phyloP scores from a whole-genome alignment of 805 yeast genomes.

The Nakazawaea molendinolei region DNA sequence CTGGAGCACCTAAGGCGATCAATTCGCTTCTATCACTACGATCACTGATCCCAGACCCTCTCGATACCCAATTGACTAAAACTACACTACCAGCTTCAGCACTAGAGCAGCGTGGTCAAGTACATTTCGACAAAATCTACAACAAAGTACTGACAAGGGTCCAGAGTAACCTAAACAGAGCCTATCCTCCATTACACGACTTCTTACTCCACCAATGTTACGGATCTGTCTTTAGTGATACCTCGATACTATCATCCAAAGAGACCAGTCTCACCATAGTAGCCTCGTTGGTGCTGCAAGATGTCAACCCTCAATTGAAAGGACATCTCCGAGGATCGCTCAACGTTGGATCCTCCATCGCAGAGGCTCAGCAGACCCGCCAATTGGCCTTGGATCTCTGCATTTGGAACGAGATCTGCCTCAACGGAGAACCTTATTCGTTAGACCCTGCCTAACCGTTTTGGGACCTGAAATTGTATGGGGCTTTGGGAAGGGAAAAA shows the following conservation, averaged over 20 bases:
- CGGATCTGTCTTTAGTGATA: slow-evolving; percentile 67
- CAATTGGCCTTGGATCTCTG: slow-evolving; percentile 57
- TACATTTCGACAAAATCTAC: slow-evolving; percentile 70
- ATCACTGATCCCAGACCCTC: slow-evolving; percentile 51
- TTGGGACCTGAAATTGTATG: too few relatives aligned
- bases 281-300: slow-evolving; percentile 82
- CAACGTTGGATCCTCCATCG: slow-evolving; percentile 65
- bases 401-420: slow-evolving; percentile 71
- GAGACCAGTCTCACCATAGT: slow-evolving; percentile 77
- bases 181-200: slow-evolving; percentile 84
- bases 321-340: slow-evolving; percentile 87
- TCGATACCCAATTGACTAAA: background rate
- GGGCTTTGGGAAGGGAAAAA: too few relatives aligned
- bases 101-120: slow-evolving; percentile 39
- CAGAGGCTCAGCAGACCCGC: slow-evolving; percentile 56
- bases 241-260: slow-evolving; percentile 50
- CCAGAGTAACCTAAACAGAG: slow-evolving; percentile 54
- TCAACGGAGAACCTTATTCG: too few relatives aligned
- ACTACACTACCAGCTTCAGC: slow-evolving; percentile 14
- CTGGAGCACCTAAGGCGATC: slow-evolving; percentile 81
- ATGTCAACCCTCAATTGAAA: slow-evolving; percentile 86
- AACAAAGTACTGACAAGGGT: slow-evolving; percentile 69
- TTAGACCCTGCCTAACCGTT: too few relatives aligned
- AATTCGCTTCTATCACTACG: slow-evolving; percentile 65
- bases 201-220: slow-evolving; percentile 69